These are phyloP conservation scores for Lablab purpureus DNA, from an alignment of 306 rosid species.

Conservation along the genomic window DNA sequence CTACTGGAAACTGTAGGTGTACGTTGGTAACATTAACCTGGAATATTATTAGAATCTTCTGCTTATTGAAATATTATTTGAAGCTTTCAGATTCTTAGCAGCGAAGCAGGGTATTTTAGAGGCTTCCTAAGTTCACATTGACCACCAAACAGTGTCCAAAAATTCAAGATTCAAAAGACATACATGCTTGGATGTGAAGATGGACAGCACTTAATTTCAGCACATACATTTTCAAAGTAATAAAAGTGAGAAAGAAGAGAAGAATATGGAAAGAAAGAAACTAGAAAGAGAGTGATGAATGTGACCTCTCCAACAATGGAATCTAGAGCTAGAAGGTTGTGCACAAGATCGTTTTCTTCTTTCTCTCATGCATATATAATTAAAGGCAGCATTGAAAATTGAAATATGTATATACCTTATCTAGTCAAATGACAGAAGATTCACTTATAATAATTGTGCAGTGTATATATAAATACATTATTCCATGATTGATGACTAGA, in stretches of 20 bases:
- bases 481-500: conserved; percentile 37
- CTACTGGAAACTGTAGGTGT: conserved; percentile 46
- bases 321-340: conserved; percentile 45
- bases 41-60: conserved; percentile 57
- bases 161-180: conserved; percentile 34
- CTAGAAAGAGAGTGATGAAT: conserved; percentile 19
- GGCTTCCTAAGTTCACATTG: conserved; percentile 47
- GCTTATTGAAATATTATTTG: conserved; percentile 47
- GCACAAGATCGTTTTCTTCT: conserved; percentile 37
- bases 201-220: conserved; percentile 23
- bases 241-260: conserved; percentile 24
- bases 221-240: conserved; percentile 33
- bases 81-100: conserved; percentile 48
- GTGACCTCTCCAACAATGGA: conserved; percentile 45
- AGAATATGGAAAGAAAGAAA: background rate
- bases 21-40: conserved; percentile 50
- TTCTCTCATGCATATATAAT: background rate
- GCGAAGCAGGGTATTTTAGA: conserved; percentile 44
- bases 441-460: conserved; percentile 33
- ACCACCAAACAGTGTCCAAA: conserved; percentile 50
- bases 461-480: conserved; percentile 23
- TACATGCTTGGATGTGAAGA: conserved; percentile 1
- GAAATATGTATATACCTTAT: conserved; percentile 37
- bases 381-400: conserved; percentile 46
- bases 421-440: conserved; percentile 41